These are phyloP conservation scores for Lanmaoa rubissima DNA, from an alignment of 768 basidiomycete species.

Conservation along the genomic window DNA sequence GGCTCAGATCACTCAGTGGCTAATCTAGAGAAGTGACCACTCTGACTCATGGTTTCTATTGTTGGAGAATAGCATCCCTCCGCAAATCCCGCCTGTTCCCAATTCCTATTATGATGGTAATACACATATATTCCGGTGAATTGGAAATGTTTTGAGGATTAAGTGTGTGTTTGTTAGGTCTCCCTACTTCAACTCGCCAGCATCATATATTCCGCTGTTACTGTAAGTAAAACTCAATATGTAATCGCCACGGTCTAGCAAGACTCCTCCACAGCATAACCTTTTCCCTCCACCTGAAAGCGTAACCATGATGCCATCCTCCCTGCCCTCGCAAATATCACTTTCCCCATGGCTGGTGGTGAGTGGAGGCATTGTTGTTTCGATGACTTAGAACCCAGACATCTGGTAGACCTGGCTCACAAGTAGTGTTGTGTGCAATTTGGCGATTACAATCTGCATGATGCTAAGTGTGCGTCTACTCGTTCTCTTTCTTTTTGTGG, in stretches of 20 bases:
- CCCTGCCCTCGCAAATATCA: not conserved
- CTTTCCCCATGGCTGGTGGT: slow-evolving; percentile 12
- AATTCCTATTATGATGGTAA: slow-evolving; percentile 18
- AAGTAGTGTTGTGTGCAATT: slow-evolving; percentile 17
- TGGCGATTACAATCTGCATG: slow-evolving; percentile 23
- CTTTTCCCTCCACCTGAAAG: not conserved
- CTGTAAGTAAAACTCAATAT: not conserved
- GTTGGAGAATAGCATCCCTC: slow-evolving; percentile 22
- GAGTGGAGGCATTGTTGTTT: not conserved
- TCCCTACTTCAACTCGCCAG: slow-evolving; percentile 24
- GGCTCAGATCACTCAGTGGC: not conserved
- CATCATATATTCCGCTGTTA: slow-evolving; percentile 1
- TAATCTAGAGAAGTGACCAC: slow-evolving; percentile 10
- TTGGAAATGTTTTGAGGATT: not conserved
- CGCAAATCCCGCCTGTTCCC: not conserved
- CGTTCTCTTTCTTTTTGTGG: not conserved
- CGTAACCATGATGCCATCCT: no score
- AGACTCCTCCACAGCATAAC: not conserved
- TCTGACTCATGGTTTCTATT: slow-evolving; percentile 21
- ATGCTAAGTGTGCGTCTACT: slow-evolving; percentile 4
- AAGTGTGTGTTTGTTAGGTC: slow-evolving; percentile 5
- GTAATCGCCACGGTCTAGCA: not conserved
- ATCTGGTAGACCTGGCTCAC: slow-evolving; percentile 21
- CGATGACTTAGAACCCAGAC: not conserved
- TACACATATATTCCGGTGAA: not conserved